A percentile compares a stretch with the other conserved stretches of the same genome.
Evolutionary conservation across 2,329 filamentous ascomycete genomes (phyloP).

Genomic region (Calonectria crousiana): DNA sequence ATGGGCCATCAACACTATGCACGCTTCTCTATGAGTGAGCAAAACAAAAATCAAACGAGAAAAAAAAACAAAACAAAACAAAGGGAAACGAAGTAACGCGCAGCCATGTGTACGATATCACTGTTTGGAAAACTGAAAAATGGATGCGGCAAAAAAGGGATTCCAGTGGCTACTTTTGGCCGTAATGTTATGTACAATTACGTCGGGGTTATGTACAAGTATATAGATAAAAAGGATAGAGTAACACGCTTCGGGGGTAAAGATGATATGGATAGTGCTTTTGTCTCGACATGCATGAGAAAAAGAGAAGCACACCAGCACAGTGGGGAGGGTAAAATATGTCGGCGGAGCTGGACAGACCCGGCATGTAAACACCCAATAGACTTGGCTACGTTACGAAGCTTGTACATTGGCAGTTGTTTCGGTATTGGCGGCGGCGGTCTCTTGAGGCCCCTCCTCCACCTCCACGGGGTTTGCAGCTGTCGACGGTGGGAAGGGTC

Average conservation of each 20-base stretch:
- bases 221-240: constrained; percentile 36
- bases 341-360: not conserved
- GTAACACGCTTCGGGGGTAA: constrained; percentile 29
- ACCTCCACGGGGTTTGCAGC: constrained; percentile 34
- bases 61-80: not conserved
- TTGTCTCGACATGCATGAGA: constrained; percentile 28
- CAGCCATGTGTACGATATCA: constrained; percentile 34
- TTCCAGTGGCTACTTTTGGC: constrained; percentile 35
- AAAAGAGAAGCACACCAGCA: constrained; percentile 1
- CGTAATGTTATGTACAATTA: constrained; percentile 41
- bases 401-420: constrained; percentile 28
- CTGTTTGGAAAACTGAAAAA: not conserved
- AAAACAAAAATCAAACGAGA: not conserved
- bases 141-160: constrained; percentile 28
- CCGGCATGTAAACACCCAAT: not conserved
- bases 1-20: constrained; percentile 83
- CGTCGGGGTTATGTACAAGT: constrained; percentile 39
- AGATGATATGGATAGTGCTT: constrained; percentile 11
- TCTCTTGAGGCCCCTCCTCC: constrained; percentile 36
- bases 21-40: constrained; percentile 24
- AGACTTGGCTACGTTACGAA: not conserved
- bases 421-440: constrained; percentile 30
- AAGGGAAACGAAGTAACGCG: not conserved
- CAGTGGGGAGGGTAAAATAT: not conserved
- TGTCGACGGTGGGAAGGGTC: constrained; percentile 46